Evolutionary conservation across 352 stramenopile genomes (phyloP).

Genomic region (Hyaloperonospora brassicae): DNA sequence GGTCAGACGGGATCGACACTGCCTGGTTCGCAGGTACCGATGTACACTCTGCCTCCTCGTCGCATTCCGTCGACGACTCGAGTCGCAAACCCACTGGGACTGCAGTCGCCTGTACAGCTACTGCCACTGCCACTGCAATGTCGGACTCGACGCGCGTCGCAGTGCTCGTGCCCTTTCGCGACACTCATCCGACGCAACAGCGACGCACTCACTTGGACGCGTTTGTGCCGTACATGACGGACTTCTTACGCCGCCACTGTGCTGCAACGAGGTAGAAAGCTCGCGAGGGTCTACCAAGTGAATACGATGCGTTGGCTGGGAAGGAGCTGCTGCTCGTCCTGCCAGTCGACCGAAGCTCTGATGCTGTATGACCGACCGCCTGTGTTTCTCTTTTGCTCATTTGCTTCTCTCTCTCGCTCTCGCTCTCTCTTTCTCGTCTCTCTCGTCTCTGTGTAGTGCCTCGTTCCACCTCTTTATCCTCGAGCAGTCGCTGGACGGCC

Average conservation of each 20-base stretch:
- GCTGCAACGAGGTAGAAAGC: slow-evolving; percentile 9
- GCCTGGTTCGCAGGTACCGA: slow-evolving; percentile 8
- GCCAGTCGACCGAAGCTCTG: too few relatives aligned
- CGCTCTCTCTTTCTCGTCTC: too few relatives aligned
- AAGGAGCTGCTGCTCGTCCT: too few relatives aligned
- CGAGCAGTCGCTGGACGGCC: slow-evolving; percentile 88
- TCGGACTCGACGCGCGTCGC: slow-evolving; percentile 36
- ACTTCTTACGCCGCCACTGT: slow-evolving; percentile 56
- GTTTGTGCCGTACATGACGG: slow-evolving; percentile 90
- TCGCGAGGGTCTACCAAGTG: too few relatives aligned
- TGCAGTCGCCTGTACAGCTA: slow-evolving; percentile 6
- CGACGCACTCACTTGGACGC: slow-evolving; percentile 75
- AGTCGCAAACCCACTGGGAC: neutral
- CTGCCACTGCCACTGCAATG: slow-evolving; percentile 4
- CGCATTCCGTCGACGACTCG: too few relatives aligned
- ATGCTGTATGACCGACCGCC: too few relatives aligned
- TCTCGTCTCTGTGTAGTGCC: slow-evolving; percentile 10
- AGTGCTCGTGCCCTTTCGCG: slow-evolving; percentile 91
- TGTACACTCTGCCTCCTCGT: neutral
- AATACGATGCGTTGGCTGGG: too few relatives aligned
- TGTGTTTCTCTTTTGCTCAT: too few relatives aligned
- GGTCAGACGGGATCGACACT: neutral
- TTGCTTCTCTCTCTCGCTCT: too few relatives aligned
- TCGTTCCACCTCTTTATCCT: slow-evolving; percentile 91
- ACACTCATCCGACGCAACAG: slow-evolving; percentile 86